Evolutionary conservation across 176 grass and related monocot genomes (phyloP).

Genomic region (Areca catechu): DNA sequence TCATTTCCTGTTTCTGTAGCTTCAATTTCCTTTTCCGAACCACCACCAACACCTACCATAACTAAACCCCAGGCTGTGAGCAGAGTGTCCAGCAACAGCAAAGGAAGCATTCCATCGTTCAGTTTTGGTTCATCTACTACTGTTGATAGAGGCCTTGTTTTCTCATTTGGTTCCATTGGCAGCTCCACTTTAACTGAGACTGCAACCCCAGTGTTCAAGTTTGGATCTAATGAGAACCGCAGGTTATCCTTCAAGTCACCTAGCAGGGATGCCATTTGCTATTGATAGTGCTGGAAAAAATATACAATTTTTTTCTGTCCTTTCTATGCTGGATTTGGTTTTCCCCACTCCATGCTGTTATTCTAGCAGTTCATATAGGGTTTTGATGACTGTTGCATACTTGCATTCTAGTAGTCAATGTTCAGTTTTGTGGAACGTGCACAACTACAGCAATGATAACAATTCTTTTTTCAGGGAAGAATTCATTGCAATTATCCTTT

Average conservation of each 20-base stretch:
- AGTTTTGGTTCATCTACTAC: slow-evolving; percentile 29
- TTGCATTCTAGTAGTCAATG: no score
- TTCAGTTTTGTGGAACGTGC: no score
- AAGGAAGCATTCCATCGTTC: slow-evolving; percentile 31
- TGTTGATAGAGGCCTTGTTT: slow-evolving; percentile 7
- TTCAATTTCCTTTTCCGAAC: slow-evolving; percentile 24
- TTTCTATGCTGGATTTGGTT: not conserved
- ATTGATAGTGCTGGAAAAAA: slow-evolving; percentile 5
- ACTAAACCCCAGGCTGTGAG: slow-evolving; percentile 10
- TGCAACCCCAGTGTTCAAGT: slow-evolving; percentile 22
- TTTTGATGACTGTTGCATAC: no score
- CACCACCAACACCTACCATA: slow-evolving; percentile 38
- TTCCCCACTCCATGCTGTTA: no score
- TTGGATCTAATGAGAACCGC: slow-evolving; percentile 32
- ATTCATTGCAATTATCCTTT: no score
- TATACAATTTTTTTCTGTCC: not conserved
- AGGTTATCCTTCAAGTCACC: slow-evolving; percentile 28
- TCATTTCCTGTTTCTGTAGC: slow-evolving; percentile 35
- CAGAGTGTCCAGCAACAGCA: slow-evolving; percentile 4
- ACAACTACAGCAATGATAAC: no score
- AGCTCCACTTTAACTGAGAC: slow-evolving; percentile 4
- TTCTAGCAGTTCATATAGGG: no score
- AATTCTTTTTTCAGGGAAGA: no score
- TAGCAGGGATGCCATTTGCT: slow-evolving; percentile 24
- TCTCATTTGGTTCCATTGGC: slow-evolving; percentile 12